A percentile compares a stretch with the other conserved stretches of the same genome.
Evolutionary conservation across 768 basidiomycete species (phyloP).

Genomic region (Grammothele lineata): DNA sequence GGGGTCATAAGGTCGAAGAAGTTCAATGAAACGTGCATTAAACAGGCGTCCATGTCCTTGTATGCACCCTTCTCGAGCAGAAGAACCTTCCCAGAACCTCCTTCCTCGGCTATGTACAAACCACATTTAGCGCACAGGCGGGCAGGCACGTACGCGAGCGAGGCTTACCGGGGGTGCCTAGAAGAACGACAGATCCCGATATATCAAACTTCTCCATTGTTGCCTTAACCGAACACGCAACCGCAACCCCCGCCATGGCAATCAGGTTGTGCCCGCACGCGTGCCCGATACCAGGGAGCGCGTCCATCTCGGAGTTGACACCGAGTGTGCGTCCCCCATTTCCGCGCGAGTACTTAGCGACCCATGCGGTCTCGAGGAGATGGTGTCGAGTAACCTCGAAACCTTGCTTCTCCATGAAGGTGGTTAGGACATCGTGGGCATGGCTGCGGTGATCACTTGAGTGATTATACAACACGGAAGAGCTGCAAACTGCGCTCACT

Average conservation of each 20-base stretch:
- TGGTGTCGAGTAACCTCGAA: conserved; percentile 61
- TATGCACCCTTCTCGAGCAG: conserved; percentile 73
- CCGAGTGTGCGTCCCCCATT: conserved; percentile 68
- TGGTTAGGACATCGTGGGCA: conserved; percentile 67
- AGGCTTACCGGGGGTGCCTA: conserved; percentile 70
- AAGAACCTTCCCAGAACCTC: conserved; percentile 66
- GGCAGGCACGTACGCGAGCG: no score
- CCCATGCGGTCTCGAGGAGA: conserved; percentile 71
- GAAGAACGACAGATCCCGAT: conserved; percentile 61
- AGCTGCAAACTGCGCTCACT: conserved; percentile 31
- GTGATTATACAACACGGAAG: background rate
- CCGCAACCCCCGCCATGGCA: conserved; percentile 68
- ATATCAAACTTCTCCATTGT: conserved; percentile 60
- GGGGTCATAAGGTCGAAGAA: no score
- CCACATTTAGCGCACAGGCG: background rate
- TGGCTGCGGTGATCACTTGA: conserved; percentile 35
- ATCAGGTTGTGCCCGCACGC: conserved; percentile 86
- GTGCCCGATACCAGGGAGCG: conserved; percentile 43
- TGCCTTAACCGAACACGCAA: conserved; percentile 64
- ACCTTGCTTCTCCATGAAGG: conserved; percentile 61
- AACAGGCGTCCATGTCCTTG: conserved; percentile 68
- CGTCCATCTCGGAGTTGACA: conserved; percentile 71
- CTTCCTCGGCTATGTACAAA: conserved; percentile 61
- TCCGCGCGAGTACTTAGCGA: conserved; percentile 61
- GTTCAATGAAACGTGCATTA: conserved; percentile 57